Evolutionary conservation across 345 rosid species (phyloP), one percentile per base, ranked within the genome.

Genomic region (Heritiera fomes): DNA sequence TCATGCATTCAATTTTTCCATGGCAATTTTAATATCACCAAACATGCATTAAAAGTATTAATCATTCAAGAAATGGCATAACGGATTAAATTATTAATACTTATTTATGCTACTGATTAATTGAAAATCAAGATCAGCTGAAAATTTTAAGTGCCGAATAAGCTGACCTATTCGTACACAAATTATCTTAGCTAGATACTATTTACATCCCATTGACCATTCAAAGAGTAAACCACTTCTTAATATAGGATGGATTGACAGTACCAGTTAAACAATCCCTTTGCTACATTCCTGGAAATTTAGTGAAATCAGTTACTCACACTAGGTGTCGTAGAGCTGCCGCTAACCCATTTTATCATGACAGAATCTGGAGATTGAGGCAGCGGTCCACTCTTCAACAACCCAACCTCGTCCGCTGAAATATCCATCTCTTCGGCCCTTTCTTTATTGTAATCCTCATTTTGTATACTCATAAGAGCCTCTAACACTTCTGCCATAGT

Each of bases 401-500:
- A 81, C 43, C 56, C 87, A 53, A 49, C 80, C 81, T 79, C 90
- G 71, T 83, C 94, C 8, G 87, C 73, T 7, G 32, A 18, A 75
- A 30, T 28, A 34, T 80, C 86, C 18, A 23, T 55, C 28, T 78
- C 79, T 62, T 78, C 80, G 18, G 71, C 82, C 30, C 73, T 79
- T 14, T 56, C 73, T 13, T 61, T 58, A 32, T 30, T 62, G 75
- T 75, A 76, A 20, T 77, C 83, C 32, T 79, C 73, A 6, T 45
- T 83, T 34, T 80, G 81, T 85, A 93, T 87, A 8, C 69, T 81
- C 81, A 80, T 78, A 32, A 95, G 79, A 15, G 86, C 79, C 77
- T 85, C 85, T 6, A 83, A 78, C 50, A 90, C 95, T 47, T 87
- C 83, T 1, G 72, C 82, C 98, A 93, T 95, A 1, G 83, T 78